Conservation (phyloP, 176 grass and related monocot species). For the Avena sativa region DNA sequence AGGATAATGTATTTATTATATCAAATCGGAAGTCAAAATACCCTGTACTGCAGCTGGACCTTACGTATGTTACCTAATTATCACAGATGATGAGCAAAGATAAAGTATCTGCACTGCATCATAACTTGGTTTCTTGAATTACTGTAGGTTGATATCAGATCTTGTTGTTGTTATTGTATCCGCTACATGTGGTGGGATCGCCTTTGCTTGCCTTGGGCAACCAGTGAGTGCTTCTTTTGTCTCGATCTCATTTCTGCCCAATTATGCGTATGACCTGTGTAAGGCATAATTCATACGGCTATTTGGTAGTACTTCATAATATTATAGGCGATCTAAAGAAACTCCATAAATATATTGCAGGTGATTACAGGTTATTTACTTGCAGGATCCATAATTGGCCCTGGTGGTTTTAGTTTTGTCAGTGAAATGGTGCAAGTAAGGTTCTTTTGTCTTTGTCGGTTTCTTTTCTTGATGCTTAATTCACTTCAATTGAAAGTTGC, state of each 20-base stretch:
- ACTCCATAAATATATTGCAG: conserved; percentile 58
- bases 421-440: conserved; percentile 99
- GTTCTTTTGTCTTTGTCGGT: conserved; percentile 60
- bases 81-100: neutral
- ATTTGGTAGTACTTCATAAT: conserved; percentile 20
- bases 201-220: conserved; percentile 98
- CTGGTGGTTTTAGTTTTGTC: conserved; percentile 97
- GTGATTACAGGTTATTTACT: conserved; percentile 99
- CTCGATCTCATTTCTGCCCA: neutral
- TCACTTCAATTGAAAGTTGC: conserved; percentile 3
- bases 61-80: conserved; percentile 55
- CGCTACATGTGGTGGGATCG: conserved; percentile 92
- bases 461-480: conserved; percentile 39
- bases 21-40: conserved; percentile 99
- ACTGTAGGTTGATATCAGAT: conserved; percentile 95
- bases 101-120: conserved; percentile 33
- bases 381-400: conserved; percentile 96
- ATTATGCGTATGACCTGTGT: conserved; percentile 8
- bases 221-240: conserved; percentile 67
- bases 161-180: conserved; percentile 99
- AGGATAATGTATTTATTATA: conserved; percentile 99
- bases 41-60: conserved; percentile 95
- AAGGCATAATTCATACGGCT: conserved; percentile 19
- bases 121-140: conserved; percentile 51
- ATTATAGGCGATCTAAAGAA: conserved; percentile 47